These are phyloP conservation scores for Phytophthora crassamura DNA, from an alignment of 352 stramenopile species.

Conservation along the genomic window DNA sequence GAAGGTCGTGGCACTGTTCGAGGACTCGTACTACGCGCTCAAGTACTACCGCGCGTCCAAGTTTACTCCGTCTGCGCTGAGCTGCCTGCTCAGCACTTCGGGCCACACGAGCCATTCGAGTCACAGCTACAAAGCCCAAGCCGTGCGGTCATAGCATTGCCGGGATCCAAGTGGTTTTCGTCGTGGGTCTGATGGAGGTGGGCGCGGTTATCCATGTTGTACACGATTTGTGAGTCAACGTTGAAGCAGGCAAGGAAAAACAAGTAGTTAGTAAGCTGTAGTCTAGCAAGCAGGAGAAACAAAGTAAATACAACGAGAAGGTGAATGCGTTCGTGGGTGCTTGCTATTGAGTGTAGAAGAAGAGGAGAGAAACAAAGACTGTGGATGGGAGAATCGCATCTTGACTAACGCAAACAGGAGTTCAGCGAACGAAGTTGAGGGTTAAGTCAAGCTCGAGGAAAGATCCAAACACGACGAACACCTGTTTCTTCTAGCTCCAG, in stretches of 20 bases:
- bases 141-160: conserved; percentile 32
- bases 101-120: conserved; percentile 54
- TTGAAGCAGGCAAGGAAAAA: conserved; percentile 30
- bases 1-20: conserved; percentile 85
- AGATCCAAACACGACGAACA: too few species aligned
- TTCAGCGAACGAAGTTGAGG: too few species aligned
- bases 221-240: conserved; percentile 39
- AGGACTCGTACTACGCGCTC: conserved; percentile 87
- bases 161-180: neutral
- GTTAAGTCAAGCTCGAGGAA: too few species aligned
- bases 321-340: conserved; percentile 8
- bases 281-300: conserved; percentile 37
- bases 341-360: too few species aligned
- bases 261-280: conserved; percentile 41
- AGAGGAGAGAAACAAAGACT: too few species aligned
- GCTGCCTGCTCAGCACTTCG: conserved; percentile 76
- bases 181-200: conserved; percentile 1
- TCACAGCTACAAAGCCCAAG: conserved; percentile 34
- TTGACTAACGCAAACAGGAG: too few species aligned
- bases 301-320: conserved; percentile 28
- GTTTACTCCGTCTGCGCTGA: conserved; percentile 80
- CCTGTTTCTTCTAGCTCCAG: too few species aligned
- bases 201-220: conserved; percentile 30
- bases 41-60: conserved; percentile 84
- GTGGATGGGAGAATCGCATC: too few species aligned